phyloP scores from a whole-genome alignment of 176 grass and related monocot genomes.

The Avena sativa region DNA sequence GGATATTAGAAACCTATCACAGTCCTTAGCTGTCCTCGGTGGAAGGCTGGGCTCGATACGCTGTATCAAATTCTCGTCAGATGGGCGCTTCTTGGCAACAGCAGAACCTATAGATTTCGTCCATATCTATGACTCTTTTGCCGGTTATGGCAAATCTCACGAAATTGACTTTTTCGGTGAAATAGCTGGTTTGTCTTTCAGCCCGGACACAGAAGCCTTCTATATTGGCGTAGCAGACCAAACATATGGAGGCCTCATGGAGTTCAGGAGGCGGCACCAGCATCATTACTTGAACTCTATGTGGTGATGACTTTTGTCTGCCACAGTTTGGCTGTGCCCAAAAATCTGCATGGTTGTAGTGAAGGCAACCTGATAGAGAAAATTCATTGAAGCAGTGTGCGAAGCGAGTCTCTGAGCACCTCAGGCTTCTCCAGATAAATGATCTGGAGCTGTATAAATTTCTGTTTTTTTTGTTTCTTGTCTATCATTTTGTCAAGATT shows the following conservation, averaged over 20 bases:
- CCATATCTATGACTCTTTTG: slow-evolving; percentile 71
- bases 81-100: slow-evolving; percentile 80
- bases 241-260: slow-evolving; percentile 74
- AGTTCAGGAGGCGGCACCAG: slow-evolving; percentile 71
- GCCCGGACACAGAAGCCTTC: slow-evolving; percentile 68
- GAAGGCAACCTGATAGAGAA: not conserved
- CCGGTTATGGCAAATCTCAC: slow-evolving; percentile 59
- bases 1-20: slow-evolving; percentile 84
- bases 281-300: slow-evolving; percentile 63
- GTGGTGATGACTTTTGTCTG: slow-evolving; percentile 38
- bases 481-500: slow-evolving; percentile 3
- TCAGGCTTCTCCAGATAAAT: slow-evolving; percentile 35
- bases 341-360: not conserved
- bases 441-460: slow-evolving; percentile 42
- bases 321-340: not conserved
- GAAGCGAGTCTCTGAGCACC: slow-evolving; percentile 32
- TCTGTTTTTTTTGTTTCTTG: not conserved
- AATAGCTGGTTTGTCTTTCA: slow-evolving; percentile 86
- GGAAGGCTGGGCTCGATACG: slow-evolving; percentile 85
- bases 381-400: slow-evolving; percentile 24
- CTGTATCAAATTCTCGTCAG: slow-evolving; percentile 75
- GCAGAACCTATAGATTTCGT: slow-evolving; percentile 87
- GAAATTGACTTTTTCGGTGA: slow-evolving; percentile 91
- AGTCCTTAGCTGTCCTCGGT: slow-evolving; percentile 71
- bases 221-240: slow-evolving; percentile 80